Conservation (phyloP, 2,329 filamentous ascomycete species). For the Xylariaceae sp. region DNA sequence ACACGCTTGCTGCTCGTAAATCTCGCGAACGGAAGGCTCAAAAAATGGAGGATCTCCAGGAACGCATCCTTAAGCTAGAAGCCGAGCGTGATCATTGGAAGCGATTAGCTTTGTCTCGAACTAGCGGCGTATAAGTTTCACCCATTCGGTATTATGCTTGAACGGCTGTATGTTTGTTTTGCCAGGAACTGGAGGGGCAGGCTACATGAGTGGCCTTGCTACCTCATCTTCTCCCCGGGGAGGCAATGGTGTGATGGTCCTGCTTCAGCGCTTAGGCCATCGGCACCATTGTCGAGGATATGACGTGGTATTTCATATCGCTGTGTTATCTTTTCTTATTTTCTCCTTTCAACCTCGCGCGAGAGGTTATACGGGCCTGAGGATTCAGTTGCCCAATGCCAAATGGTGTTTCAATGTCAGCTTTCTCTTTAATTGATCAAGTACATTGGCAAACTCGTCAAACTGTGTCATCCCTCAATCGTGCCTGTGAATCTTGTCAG, state of each 20-base stretch:
- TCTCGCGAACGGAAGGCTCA: constrained; percentile 82
- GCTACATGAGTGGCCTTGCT: constrained; percentile 19
- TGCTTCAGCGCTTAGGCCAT: constrained; percentile 24
- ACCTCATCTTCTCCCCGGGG: constrained; percentile 19
- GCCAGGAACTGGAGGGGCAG: constrained; percentile 34
- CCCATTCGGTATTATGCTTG: constrained; percentile 24
- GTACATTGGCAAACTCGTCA: neutral
- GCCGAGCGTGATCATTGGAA: constrained; percentile 63
- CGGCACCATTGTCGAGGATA: constrained; percentile 25
- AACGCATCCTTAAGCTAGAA: constrained; percentile 63
- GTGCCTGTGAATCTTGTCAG: too few relatives aligned
- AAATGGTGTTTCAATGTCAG: neutral
- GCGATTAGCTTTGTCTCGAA: constrained; percentile 44
- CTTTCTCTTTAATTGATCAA: neutral
- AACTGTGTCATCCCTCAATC: too few relatives aligned
- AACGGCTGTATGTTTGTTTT: constrained; percentile 29
- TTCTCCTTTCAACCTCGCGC: neutral
- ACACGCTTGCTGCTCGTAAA: constrained; percentile 89
- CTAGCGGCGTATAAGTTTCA: constrained; percentile 22
- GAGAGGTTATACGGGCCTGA: neutral
- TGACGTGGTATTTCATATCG: constrained; percentile 19
- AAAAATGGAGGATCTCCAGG: constrained; percentile 69
- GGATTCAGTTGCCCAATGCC: neutral
- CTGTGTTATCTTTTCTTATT: constrained; percentile 22
- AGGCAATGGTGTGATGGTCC: constrained; percentile 27